phyloP scores from a whole-genome alignment of 2,329 filamentous ascomycete genomes.

The Dothidotthia symphoricarpi region DNA sequence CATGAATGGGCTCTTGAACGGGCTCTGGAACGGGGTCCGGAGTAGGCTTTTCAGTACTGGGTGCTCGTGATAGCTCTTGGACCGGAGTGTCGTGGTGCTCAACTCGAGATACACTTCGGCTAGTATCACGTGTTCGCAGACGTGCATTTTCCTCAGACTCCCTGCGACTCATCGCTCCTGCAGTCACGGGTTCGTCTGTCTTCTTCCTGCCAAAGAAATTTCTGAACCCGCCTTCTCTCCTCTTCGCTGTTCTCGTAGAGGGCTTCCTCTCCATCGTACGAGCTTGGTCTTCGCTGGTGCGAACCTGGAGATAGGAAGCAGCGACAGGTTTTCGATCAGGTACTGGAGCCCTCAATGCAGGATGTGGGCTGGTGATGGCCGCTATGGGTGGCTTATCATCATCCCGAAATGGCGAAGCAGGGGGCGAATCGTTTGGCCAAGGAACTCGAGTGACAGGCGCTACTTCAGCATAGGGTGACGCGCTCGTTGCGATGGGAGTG shows the following conservation, averaged over 20 bases:
- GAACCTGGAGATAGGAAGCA: slow-evolving; percentile 11
- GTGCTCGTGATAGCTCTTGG: slow-evolving; percentile 28
- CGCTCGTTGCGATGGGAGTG: slow-evolving; percentile 16
- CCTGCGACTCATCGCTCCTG: slow-evolving; percentile 10
- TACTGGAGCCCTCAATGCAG: slow-evolving; percentile 41
- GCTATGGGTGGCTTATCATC: not conserved
- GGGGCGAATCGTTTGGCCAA: slow-evolving; percentile 27
- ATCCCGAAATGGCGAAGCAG: slow-evolving; percentile 28
- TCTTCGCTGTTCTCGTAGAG: slow-evolving; percentile 40
- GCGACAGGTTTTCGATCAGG: slow-evolving; percentile 31
- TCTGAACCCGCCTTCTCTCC: slow-evolving; percentile 40
- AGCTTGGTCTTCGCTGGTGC: slow-evolving; percentile 22
- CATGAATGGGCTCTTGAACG: slow-evolving; percentile 14
- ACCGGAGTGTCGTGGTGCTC: slow-evolving; percentile 21
- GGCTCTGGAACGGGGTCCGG: slow-evolving; percentile 18
- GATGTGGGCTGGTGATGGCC: slow-evolving; percentile 40
- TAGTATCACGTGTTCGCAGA: slow-evolving; percentile 18
- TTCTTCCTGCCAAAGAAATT: slow-evolving; percentile 45
- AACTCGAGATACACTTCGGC: slow-evolving; percentile 27
- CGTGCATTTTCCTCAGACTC: slow-evolving; percentile 21
- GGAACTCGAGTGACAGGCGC: slow-evolving; percentile 37
- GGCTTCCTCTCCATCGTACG: slow-evolving; percentile 26
- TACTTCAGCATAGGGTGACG: slow-evolving; percentile 23
- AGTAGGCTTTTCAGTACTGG: slow-evolving; percentile 17
- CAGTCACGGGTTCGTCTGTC: slow-evolving; percentile 19